A percentile compares a stretch with the other conserved stretches of the same genome.
Conservation (phyloP, 2,329 filamentous ascomycete species). For the Colletotrichum euphorbiae region DNA sequence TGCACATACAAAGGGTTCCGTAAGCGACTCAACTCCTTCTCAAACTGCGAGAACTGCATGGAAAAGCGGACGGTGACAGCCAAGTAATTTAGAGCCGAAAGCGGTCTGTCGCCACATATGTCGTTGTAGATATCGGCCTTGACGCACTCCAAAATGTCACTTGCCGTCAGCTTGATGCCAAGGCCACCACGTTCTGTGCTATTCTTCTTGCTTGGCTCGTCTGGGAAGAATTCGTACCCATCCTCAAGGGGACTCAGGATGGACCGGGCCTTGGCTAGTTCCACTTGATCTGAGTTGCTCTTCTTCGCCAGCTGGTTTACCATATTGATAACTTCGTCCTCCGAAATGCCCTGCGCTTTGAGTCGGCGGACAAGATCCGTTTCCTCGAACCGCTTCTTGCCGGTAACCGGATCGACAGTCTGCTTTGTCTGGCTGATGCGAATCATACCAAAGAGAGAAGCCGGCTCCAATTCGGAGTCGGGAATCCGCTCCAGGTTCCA, state of each 20-base stretch:
- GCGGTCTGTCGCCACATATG: slow-evolving; percentile 45
- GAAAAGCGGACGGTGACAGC: slow-evolving; percentile 42
- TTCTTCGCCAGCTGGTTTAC: slow-evolving; percentile 41
- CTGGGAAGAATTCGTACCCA: background rate
- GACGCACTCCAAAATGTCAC: slow-evolving; percentile 42
- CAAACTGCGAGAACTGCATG: slow-evolving; percentile 46
- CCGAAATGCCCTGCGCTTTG: background rate
- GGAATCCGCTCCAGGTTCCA: slow-evolving; percentile 53
- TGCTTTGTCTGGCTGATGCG: slow-evolving; percentile 46
- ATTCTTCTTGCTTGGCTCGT: slow-evolving; percentile 34
- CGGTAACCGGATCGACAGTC: slow-evolving; percentile 45
- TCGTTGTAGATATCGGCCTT: slow-evolving; percentile 44
- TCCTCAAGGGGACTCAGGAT: background rate
- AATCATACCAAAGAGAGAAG: slow-evolving; percentile 44
- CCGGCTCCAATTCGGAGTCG: slow-evolving; percentile 46
- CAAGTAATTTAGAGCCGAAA: slow-evolving; percentile 51
- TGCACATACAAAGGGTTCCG: slow-evolving; percentile 43
- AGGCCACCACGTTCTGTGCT: background rate
- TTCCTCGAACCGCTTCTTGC: slow-evolving; percentile 44
- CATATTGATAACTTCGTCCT: background rate
- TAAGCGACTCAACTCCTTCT: slow-evolving; percentile 43
- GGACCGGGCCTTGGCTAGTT: background rate
- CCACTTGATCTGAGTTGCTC: slow-evolving; percentile 32
- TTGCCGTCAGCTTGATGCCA: background rate
- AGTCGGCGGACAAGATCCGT: slow-evolving; percentile 8